Evolutionary conservation across 345 rosid species (phyloP), one percentile per base, ranked within the genome.

Genomic region (Pistacia vera): DNA sequence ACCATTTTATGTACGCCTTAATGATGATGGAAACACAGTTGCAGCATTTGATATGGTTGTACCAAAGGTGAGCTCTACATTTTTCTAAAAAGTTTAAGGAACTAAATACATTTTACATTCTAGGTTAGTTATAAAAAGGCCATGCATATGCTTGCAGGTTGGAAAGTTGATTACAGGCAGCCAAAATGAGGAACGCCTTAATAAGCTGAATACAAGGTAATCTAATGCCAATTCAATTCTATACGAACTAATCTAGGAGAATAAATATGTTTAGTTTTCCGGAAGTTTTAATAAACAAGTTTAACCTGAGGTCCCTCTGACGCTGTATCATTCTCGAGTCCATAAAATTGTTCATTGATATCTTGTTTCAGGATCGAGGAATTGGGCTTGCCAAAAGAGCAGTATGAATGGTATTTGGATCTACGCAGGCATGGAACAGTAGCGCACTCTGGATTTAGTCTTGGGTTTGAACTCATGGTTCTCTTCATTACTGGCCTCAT

Each of bases 1-100:
- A 80, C 97, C 95, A 12, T 93, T 95, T 77, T 84, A 88, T 72
- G 82, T 74, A 11, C 84, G 97, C 68, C 73, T 86, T 83, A 95
- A 95, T 70, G 88, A 84, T 58, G 99, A 93, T 77, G 87, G 87
- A 63, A 75, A 80, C 72, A 95, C 97, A 56, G 99, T 90, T 66
- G 97, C 98, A 66, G 93, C 99, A 74, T 95, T 95, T 72, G 99
- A 95, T 66, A 73, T 95, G 89, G 89, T 92, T 59, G 77, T 93
- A n/a, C 97, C 98, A 22, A 84, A 83, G 96, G 98, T 91, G 79
- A 76, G 77, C 68, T 68, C 41, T 44, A 57, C 18, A 62, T 44
- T 12, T 73, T 20, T 48, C 30, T 25, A 59, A 66, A 28, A 14
- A 64, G 54, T 13, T 6, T n/a, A 41, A 76, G 17, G 51, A 49